A percentile compares a stretch with the other conserved stretches of the same genome.
phyloP scores from a whole-genome alignment of 768 basidiomycete species.

The Hygrocybe coccinea region DNA sequence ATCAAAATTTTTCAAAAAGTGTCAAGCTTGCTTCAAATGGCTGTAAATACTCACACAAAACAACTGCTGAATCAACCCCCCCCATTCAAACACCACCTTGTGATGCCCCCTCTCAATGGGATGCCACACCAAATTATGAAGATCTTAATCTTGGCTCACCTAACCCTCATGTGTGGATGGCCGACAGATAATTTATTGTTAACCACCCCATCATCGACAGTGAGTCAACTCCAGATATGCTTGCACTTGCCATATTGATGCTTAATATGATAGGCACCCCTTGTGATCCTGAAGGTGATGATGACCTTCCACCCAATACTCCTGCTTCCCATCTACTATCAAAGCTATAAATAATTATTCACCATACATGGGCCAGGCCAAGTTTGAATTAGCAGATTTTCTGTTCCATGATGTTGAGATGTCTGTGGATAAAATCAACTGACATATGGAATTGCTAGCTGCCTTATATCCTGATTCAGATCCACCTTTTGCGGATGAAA shows the following conservation, averaged over 20 bases:
- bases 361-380: conserved; percentile 22
- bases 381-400: conserved; percentile 29
- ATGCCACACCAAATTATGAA: too few relatives aligned
- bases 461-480: conserved; percentile 16
- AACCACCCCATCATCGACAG: not conserved
- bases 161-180: too few relatives aligned
- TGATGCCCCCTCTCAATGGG: too few relatives aligned
- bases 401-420: conserved; percentile 23
- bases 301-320: conserved; percentile 3
- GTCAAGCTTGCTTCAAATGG: too few relatives aligned
- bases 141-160: too few relatives aligned
- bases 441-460: conserved; percentile 22
- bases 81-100: too few relatives aligned
- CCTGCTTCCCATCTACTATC: not conserved
- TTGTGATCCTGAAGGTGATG: too few relatives aligned
- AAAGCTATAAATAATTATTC: conserved; percentile 17
- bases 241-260: not conserved
- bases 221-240: not conserved
- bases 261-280: not conserved
- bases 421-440: conserved; percentile 17
- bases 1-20: too few relatives aligned
- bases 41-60: too few relatives aligned
- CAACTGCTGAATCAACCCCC: too few relatives aligned
- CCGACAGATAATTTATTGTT: too few relatives aligned
- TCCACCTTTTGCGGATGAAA: conserved; percentile 17